phyloP scores from a whole-genome alignment of 2,329 filamentous ascomycete genomes.

The Xylariaceae sp. region DNA sequence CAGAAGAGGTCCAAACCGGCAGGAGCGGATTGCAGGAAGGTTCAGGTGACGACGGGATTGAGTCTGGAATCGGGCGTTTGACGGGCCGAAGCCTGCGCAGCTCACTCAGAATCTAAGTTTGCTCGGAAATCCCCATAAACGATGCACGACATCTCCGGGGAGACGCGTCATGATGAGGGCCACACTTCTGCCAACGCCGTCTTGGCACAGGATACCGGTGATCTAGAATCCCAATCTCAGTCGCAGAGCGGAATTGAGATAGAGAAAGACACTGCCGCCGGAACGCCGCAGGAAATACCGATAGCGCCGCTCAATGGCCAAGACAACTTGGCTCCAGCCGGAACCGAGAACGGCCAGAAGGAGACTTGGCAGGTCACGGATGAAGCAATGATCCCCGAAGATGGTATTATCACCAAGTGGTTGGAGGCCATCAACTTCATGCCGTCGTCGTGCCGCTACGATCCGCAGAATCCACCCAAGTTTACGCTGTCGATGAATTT shows the following conservation, averaged over 20 bases:
- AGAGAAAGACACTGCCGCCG: not conserved
- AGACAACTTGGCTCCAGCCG: not conserved
- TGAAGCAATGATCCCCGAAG: not conserved
- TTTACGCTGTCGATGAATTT: conserved; percentile 67
- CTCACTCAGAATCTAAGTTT: not conserved
- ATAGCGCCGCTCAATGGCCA: not conserved
- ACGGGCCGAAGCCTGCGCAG: too few species aligned
- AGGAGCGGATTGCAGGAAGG: too few species aligned
- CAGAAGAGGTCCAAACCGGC: too few species aligned
- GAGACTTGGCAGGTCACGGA: not conserved
- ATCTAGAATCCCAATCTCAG: not conserved
- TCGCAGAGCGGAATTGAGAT: not conserved
- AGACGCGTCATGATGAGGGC: not conserved
- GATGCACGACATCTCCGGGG: not conserved
- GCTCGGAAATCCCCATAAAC: not conserved
- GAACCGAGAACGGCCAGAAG: not conserved
- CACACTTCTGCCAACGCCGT: conserved; percentile 1
- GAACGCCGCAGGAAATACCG: not conserved
- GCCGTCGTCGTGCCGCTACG: conserved; percentile 62
- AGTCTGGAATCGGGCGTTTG: too few species aligned
- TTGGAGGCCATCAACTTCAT: conserved; percentile 47
- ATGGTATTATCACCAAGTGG: conserved; percentile 16
- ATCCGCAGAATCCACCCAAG: conserved; percentile 58
- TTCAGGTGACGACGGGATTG: too few species aligned
- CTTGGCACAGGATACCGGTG: not conserved